phyloP scores from a whole-genome alignment of 2,329 filamentous ascomycete genomes.

The Xylaria sp. region DNA sequence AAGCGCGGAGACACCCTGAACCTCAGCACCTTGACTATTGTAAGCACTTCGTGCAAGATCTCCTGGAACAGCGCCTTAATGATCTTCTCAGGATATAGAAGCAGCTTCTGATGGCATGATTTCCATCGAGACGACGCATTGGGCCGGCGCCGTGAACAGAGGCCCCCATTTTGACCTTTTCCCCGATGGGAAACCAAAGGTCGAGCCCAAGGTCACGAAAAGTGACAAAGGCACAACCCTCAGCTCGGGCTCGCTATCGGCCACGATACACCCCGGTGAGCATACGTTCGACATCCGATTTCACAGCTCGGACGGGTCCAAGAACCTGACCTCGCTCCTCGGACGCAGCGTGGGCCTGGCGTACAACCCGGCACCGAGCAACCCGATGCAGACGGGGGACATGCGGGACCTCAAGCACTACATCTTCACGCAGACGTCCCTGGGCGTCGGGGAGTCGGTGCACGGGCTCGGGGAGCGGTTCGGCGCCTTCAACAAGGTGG shows the following conservation, averaged over 20 bases:
- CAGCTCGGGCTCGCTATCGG: conserved; percentile 53
- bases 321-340: conserved; percentile 57
- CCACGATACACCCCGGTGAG: conserved; percentile 50
- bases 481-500: conserved; percentile 75
- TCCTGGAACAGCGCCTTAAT: conserved; percentile 6
- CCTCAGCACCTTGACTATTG: conserved; percentile 55
- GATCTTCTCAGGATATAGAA: conserved; percentile 50
- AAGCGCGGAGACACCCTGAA: conserved; percentile 60
- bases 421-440: conserved; percentile 58
- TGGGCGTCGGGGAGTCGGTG: conserved; percentile 65
- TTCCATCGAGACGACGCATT: conserved; percentile 61
- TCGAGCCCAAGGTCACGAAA: conserved; percentile 45
- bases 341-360: conserved; percentile 60
- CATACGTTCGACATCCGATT: conserved; percentile 61
- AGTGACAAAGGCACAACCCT: conserved; percentile 51
- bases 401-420: conserved; percentile 57
- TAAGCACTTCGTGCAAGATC: conserved; percentile 32
- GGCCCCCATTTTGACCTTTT: conserved; percentile 63
- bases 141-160: conserved; percentile 53
- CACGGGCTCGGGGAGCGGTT: conserved; percentile 79
- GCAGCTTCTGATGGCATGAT: conserved; percentile 62
- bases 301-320: conserved; percentile 51
- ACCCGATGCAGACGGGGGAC: conserved; percentile 56
- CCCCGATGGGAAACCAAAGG: conserved; percentile 51
- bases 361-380: conserved; percentile 56